A percentile compares a stretch with the other conserved stretches of the same genome.
These are phyloP conservation scores for Pythium biforme DNA, from an alignment of 352 stramenopile genomes.

Conservation along the genomic window DNA sequence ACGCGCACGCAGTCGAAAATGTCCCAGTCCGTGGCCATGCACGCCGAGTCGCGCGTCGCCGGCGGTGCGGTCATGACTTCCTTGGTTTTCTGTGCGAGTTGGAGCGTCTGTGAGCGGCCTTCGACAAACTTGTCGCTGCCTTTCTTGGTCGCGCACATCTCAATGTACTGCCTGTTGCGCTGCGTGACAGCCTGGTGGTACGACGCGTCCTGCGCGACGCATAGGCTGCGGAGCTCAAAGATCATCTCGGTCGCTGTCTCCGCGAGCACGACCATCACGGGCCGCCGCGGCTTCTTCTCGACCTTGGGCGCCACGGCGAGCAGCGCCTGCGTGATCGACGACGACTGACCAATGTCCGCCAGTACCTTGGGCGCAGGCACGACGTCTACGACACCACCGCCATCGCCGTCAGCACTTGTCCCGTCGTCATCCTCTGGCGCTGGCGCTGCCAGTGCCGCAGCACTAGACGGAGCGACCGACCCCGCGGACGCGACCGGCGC, in stretches of 20 bases:
- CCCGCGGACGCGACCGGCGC: neutral
- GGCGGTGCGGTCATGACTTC: slow-evolving; percentile 81
- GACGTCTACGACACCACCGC: neutral
- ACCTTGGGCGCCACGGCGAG: neutral
- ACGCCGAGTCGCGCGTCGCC: slow-evolving; percentile 68
- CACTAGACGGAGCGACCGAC: neutral
- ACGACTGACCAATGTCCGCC: slow-evolving; percentile 2
- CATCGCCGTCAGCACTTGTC: slow-evolving; percentile 1
- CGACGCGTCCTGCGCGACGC: slow-evolving; percentile 54
- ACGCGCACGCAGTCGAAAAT: slow-evolving; percentile 74
- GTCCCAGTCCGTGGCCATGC: slow-evolving; percentile 81
- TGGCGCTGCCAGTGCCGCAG: neutral
- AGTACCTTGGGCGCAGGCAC: slow-evolving; percentile 13
- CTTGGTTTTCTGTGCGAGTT: slow-evolving; percentile 79
- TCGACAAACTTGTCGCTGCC: slow-evolving; percentile 78
- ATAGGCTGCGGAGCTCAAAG: slow-evolving; percentile 65
- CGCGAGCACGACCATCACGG: slow-evolving; percentile 46
- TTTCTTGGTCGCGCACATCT: slow-evolving; percentile 67
- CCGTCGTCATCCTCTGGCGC: slow-evolving; percentile 26
- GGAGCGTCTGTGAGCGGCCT: slow-evolving; percentile 60
- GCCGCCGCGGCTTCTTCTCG: slow-evolving; percentile 22
- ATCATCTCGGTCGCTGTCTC: slow-evolving; percentile 69
- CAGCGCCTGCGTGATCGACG: slow-evolving; percentile 4
- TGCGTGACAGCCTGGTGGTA: slow-evolving; percentile 38
- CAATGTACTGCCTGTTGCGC: slow-evolving; percentile 69